Percentiles rank a stretch among this genome's conserved stretches.
These are phyloP conservation scores for Hygrophoropsis aurantiaca DNA, from an alignment of 768 basidiomycete species.

Conservation along the genomic window DNA sequence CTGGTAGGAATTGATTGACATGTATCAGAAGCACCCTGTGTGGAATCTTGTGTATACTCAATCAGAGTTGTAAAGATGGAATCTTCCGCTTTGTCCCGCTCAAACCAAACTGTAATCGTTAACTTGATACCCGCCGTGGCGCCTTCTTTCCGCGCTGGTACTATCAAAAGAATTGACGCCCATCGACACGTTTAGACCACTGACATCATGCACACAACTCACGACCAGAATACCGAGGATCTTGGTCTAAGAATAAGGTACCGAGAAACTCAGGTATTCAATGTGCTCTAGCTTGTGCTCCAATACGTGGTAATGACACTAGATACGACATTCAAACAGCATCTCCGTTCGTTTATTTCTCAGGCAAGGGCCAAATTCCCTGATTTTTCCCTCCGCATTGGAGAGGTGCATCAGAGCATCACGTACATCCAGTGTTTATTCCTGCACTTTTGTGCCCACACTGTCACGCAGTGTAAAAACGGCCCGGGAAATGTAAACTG, in stretches of 20 bases:
- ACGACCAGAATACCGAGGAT: conserved; percentile 19
- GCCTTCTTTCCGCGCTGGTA: not conserved
- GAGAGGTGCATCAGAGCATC: conserved; percentile 16
- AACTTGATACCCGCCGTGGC: too few species aligned
- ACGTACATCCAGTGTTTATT: conserved; percentile 21
- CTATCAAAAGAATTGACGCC: conserved; percentile 9
- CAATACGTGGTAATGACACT: conserved; percentile 10
- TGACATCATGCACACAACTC: conserved; percentile 18
- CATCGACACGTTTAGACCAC: conserved; percentile 14
- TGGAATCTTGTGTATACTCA: conserved; percentile 7
- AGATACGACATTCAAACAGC: conserved; percentile 5
- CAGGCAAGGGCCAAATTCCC: conserved; percentile 15
- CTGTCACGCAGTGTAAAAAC: conserved; percentile 5
- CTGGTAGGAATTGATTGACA: not conserved
- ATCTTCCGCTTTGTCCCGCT: not conserved
- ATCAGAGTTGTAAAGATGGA: conserved; percentile 9
- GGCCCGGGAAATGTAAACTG: conserved; percentile 8
- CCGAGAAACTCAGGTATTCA: conserved; percentile 11
- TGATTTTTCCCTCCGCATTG: conserved; percentile 10
- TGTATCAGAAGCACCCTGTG: conserved; percentile 6
- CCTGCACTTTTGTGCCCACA: conserved; percentile 9
- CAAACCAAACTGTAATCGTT: too few species aligned
- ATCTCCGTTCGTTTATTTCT: conserved; percentile 15
- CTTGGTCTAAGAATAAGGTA: conserved; percentile 13
- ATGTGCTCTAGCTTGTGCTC: conserved; percentile 12